Conservation (phyloP, 169 alveolate species). For the Eimeria tenella region DNA sequence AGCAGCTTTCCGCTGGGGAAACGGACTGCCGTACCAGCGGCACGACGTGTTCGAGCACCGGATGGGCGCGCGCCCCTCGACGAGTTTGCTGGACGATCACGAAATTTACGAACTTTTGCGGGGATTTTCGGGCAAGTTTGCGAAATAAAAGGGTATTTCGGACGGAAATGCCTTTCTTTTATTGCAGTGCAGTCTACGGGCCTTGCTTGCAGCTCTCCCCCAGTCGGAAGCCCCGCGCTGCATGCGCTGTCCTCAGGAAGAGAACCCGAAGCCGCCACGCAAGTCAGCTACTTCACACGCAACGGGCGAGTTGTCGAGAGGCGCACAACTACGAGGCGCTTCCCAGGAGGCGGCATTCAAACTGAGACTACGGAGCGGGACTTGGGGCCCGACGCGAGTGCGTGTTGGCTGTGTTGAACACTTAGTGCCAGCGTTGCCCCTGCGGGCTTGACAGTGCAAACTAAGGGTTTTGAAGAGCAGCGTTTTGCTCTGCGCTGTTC, state of each 20-base stretch:
- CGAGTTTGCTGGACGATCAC: constrained; percentile 48
- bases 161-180: no score
- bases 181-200: no score
- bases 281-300: constrained; percentile 48
- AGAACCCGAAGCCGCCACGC: constrained; percentile 7
- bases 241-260: constrained; percentile 33
- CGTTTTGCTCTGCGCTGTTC: background rate
- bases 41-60: constrained; percentile 50
- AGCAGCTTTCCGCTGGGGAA: background rate
- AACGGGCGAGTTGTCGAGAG: constrained; percentile 46
- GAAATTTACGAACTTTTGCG: constrained; percentile 31
- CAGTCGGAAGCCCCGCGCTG: no score
- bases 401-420: background rate
- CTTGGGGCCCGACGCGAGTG: constrained; percentile 39
- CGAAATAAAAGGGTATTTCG: no score
- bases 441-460: no score
- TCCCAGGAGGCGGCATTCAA: constrained; percentile 61
- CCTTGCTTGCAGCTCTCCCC: no score
- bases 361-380: constrained; percentile 62
- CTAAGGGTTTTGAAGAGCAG: no score
- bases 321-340: constrained; percentile 9
- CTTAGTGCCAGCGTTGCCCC: no score
- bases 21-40: constrained; percentile 40
- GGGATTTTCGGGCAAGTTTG: background rate
- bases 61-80: constrained; percentile 37